phyloP scores from a whole-genome alignment of 2,329 filamentous ascomycete species.

The Blumeriella jaapii region DNA sequence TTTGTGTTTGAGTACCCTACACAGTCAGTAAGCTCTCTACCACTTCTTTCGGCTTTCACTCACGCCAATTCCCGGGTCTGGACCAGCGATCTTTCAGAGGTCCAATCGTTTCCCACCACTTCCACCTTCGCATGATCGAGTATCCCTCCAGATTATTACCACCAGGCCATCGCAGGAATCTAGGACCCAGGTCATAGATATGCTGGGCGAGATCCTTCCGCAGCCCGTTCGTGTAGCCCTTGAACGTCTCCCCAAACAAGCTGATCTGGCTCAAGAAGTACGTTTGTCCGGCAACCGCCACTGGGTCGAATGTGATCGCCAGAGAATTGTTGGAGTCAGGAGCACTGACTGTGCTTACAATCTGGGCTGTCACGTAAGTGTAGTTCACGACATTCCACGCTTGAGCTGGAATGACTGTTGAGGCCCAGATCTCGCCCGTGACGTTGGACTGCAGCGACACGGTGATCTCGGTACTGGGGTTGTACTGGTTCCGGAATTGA shows the following conservation, averaged over 20 bases:
- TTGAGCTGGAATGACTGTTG: slow-evolving; percentile 17
- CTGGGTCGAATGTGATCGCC: slow-evolving; percentile 40
- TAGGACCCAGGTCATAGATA: slow-evolving; percentile 39
- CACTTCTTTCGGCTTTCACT: slow-evolving; percentile 5
- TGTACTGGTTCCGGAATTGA: slow-evolving; percentile 16
- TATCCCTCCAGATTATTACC: slow-evolving; percentile 43
- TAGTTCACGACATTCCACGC: slow-evolving; percentile 32
- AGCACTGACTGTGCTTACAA: slow-evolving; percentile 10
- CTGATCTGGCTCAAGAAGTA: slow-evolving; percentile 47
- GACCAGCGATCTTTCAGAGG: slow-evolving; percentile 26
- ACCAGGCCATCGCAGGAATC: slow-evolving; percentile 51
- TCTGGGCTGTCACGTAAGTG: slow-evolving; percentile 15
- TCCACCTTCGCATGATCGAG: slow-evolving; percentile 21
- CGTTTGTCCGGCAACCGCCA: slow-evolving; percentile 22
- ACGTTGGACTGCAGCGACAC: slow-evolving; percentile 22
- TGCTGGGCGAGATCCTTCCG: slow-evolving; percentile 42
- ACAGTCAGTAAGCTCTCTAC: slow-evolving; percentile 11
- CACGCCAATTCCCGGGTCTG: slow-evolving; percentile 32
- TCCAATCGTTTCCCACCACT: slow-evolving; percentile 32
- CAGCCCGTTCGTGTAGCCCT: slow-evolving; percentile 43
- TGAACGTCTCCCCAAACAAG: slow-evolving; percentile 48
- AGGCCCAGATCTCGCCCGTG: slow-evolving; percentile 22
- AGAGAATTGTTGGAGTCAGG: slow-evolving; percentile 40
- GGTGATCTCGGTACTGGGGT: slow-evolving; percentile 13
- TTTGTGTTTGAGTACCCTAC: slow-evolving; percentile 30